These are phyloP conservation scores for Trichoderma breve DNA, from an alignment of 2,329 filamentous ascomycete genomes.

Conservation along the genomic window DNA sequence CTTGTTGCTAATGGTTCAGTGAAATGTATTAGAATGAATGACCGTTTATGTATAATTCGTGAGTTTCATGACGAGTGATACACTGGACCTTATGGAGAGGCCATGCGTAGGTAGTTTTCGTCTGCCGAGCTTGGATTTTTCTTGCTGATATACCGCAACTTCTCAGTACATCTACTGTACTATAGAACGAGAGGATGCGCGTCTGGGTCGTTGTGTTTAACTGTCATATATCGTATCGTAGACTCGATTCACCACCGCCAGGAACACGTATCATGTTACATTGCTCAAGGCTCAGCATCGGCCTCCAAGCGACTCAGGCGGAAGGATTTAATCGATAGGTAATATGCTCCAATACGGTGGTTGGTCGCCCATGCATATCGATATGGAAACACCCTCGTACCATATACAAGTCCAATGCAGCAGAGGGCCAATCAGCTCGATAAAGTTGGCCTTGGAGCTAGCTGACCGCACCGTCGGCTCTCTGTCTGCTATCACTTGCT, in stretches of 20 bases:
- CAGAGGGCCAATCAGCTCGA: not conserved
- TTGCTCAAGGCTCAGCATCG: not conserved
- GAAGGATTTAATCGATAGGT: not conserved
- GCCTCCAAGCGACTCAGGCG: not conserved
- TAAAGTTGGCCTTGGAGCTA: not conserved
- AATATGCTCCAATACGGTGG: not conserved
- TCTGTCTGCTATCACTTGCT: not conserved
- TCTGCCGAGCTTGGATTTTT: not conserved
- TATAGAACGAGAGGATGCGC: not conserved
- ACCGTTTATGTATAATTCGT: not conserved
- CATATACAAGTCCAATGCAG: not conserved
- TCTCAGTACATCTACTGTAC: not conserved
- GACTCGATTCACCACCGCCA: not conserved
- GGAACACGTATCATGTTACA: slow-evolving; percentile 18
- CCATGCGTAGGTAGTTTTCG: not conserved
- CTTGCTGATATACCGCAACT: not conserved
- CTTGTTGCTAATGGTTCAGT: not conserved
- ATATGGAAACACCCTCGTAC: not conserved
- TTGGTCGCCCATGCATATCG: not conserved
- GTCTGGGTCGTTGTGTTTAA: not conserved
- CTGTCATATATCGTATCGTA: not conserved
- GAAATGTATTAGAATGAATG: not conserved
- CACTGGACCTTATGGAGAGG: not conserved
- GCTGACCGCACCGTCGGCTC: not conserved
- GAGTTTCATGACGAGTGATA: not conserved